phyloP scores from a whole-genome alignment of 306 rosid genomes.

The Trichosanthes truncata region DNA sequence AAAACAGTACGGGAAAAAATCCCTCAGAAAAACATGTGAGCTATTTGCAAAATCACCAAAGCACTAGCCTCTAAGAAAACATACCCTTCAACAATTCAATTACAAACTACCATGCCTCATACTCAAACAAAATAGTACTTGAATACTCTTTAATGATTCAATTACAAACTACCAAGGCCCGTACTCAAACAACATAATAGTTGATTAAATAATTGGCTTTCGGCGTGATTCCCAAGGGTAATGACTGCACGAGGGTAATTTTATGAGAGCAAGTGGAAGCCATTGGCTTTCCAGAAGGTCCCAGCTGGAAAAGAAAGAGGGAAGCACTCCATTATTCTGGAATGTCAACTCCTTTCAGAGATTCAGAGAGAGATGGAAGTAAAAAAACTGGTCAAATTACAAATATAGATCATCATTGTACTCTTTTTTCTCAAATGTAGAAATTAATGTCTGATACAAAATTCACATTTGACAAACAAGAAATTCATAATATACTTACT shows the following conservation, averaged over 20 bases:
- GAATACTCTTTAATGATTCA: not conserved
- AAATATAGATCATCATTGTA: not conserved
- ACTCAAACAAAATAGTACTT: not conserved
- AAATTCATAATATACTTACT: constrained; percentile 38
- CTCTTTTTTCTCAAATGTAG: not conserved
- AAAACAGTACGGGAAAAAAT: not conserved
- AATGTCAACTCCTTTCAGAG: not conserved
- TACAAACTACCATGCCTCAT: not conserved
- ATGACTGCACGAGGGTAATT: not conserved
- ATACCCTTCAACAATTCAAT: not conserved
- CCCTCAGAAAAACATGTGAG: not conserved
- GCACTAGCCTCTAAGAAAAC: not conserved
- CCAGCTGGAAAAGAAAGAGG: not conserved
- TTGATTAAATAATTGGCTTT: not conserved
- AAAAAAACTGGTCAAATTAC: not conserved
- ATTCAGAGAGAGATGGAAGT: not conserved
- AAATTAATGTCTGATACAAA: not conserved
- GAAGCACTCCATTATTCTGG: not conserved
- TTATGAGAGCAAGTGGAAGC: not conserved
- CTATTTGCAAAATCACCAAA: not conserved
- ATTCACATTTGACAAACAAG: not conserved
- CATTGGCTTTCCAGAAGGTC: not conserved
- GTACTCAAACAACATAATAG: not conserved
- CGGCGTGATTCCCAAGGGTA: not conserved
- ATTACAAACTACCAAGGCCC: not conserved